Base-by-base conservation (phyloP, 768 basidiomycete genomes). In the Kondoa malvinella region DNA sequence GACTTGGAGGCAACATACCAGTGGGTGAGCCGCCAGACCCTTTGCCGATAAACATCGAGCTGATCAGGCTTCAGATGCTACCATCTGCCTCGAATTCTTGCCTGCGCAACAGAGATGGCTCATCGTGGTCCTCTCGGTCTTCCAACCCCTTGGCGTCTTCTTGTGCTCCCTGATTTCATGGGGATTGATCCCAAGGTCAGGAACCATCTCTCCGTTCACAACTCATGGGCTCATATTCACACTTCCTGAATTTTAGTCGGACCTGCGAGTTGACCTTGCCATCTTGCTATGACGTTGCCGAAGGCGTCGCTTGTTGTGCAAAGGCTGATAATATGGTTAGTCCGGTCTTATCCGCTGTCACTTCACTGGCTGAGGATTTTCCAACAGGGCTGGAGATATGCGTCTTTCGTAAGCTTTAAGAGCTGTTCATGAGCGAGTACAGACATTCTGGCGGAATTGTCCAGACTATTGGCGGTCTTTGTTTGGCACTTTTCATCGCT, bases 1-100 rank as follows among this genome's bases (percentile, higher is more conserved):
- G 77, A 27, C 73, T 76, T 25, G 78, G 79, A 16, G 78, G 78
- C 8, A 78, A 79, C 72, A 78, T 80, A 57, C 79, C 79, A 17
- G 77, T 78, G 69, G 78, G 78, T 68, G n/a, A n/a, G 40, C 40
- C 8, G 40, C 21, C 12, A 50, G 40, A 8, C 21, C 21, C 40
- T 21, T 50, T 8, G 40, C 40, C 40, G 40, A 8, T 50, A 21
- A 8, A 8, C 8, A 50, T 8, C 21, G 8, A 21, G 12, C 8
- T 50, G 40, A 8, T 50, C 40, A 50, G 40, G 40, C 40, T 50
- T 50, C 40, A 21, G 27, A 64, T 60, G 58, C 68, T 1, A 69
- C 68, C 16, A 69, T 69, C 57, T 74, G 74, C 2, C 76, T 79
- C 60, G 78, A 79, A 21, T 50, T 50, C 21, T 50, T 50, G 21